These are phyloP conservation scores for Lecanoromycetidae sp. DNA, from an alignment of 2,329 filamentous ascomycete genomes.

Conservation along the genomic window DNA sequence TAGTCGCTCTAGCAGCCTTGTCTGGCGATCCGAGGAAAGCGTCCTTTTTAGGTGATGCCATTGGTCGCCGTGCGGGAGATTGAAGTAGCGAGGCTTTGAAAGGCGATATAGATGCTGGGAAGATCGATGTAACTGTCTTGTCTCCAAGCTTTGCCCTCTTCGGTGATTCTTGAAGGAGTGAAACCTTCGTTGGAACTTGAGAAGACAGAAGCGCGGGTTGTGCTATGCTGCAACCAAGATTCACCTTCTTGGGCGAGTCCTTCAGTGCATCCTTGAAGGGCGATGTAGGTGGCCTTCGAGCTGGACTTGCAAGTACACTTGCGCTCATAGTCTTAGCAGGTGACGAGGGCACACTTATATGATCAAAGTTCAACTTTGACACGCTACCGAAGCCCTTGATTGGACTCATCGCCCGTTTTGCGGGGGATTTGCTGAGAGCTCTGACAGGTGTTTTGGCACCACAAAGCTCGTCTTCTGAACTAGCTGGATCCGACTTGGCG, in stretches of 20 bases:
- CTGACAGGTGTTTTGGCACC: conserved; percentile 27
- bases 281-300: conserved; percentile 33
- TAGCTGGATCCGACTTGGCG: conserved; percentile 28
- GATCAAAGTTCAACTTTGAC: conserved; percentile 22
- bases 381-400: conserved; percentile 14
- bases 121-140: conserved; percentile 26
- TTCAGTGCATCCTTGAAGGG: conserved; percentile 33
- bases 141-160: conserved; percentile 28
- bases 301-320: conserved; percentile 31
- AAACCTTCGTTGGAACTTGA: conserved; percentile 32
- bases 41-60: conserved; percentile 10
- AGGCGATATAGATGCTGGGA: conserved; percentile 26
- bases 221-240: conserved; percentile 27
- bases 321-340: conserved; percentile 26
- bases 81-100: conserved; percentile 30
- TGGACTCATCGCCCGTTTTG: conserved; percentile 24
- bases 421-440: conserved; percentile 26
- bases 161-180: conserved; percentile 32
- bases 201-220: conserved; percentile 28
- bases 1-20: background rate
- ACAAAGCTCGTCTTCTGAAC: conserved; percentile 33
- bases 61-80: conserved; percentile 33
- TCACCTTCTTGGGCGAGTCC: conserved; percentile 31
- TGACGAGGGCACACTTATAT: conserved; percentile 22
- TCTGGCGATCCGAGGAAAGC: background rate